Evolutionary conservation across 441 rosid genomes (phyloP), one percentile per base, ranked within the genome.

Genomic region (Mallotus japonicus): DNA sequence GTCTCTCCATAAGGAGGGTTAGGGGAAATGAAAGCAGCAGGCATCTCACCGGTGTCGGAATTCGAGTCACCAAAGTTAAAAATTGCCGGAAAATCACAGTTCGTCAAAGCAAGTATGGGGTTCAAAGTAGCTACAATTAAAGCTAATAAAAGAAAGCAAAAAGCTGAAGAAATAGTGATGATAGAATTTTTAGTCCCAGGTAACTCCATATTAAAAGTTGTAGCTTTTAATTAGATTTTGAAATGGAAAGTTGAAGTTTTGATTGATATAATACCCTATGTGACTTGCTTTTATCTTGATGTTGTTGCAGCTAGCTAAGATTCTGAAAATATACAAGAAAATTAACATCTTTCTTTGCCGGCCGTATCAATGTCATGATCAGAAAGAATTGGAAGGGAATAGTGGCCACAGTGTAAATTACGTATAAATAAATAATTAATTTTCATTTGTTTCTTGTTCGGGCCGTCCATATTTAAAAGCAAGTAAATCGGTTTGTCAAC

Each of bases 31-130:
- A 72, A 81, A 49, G 80, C 79, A 1, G 86, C 77, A 0, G 78
- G 56, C 57, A 78, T 70, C 54, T 76, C 77, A 8, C 84, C 84
- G 17, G 86, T 83, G 63, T 83, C 86, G 7, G 86, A 83, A 62
- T 83, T 83, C 1, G 86, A 83, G 73, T 83, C 86, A 0, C 86
- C 86, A 5, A 83, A 83, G 74, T 81, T 83, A 72, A 80, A 83
- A 12, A 83, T 72, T 55, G 86, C 84, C 37, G 79, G 84, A 32
- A 80, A 80, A 46, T 66, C 51, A 37, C 84, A 83, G 12, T 55
- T 54, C 16, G 37, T 20, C 49, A 56, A 19, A 56, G 53, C 72
- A 69, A 40, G 56, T 19, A 46, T 42, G 3, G 62, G 32, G 32
- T 32, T 56, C 20, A 55, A 69, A 40, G 40, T 20, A 5, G 50